Base-by-base conservation (phyloP, 2,329 filamentous ascomycete genomes). In the Teratosphaeria epicoccoides region DNA sequence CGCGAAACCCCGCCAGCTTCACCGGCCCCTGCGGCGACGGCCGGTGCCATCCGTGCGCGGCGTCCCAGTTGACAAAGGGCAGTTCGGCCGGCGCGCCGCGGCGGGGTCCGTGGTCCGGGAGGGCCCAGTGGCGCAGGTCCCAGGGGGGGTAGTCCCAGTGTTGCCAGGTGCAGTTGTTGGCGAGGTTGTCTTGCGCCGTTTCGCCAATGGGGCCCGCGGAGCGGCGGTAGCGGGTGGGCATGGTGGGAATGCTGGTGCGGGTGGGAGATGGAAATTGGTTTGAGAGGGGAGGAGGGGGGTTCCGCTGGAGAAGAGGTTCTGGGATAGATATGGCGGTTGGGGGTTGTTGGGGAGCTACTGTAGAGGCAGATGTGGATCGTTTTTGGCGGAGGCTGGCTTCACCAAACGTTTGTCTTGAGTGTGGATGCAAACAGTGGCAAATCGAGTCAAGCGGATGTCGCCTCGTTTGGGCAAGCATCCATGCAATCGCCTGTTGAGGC, bases 81-180 rank as follows among this genome's bases (percentile, higher is more conserved):
- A 56, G 53, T 54, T 65, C 62, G 48, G 50, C 55, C 3, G 62
- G 62, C 9, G 55, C 56, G 46, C 40, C 56, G 52, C 62, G 61
- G 43, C 55, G 54, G 25, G 51, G 53, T 17, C 62, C 62, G 43
- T 45, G 5, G n/a, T 47, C 26, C 12, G 24, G 46, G 10, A 17
- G 33, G 14, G 14, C 14, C 33, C 33, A 40, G 33, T 40, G 33
- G 33, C 9, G 33, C 4, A 17, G 33, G 33, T 40, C 56, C 58
- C 58, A 60, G 24, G 10, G 7, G 11, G 47, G 47, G 23, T 40
- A 12, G 28, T 23, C 11, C 26, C 20, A 49, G 47, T 37, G 3
- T 22, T 22, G 37, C 20, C 33, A 40, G 14, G 33, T 40, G 33
- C 20, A 20, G 14, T 40, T 20, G 33, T 40, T 20, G 14, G 7